These are phyloP conservation scores for Albugo laibachii DNA, from an alignment of 352 stramenopile genomes.

Conservation along the genomic window DNA sequence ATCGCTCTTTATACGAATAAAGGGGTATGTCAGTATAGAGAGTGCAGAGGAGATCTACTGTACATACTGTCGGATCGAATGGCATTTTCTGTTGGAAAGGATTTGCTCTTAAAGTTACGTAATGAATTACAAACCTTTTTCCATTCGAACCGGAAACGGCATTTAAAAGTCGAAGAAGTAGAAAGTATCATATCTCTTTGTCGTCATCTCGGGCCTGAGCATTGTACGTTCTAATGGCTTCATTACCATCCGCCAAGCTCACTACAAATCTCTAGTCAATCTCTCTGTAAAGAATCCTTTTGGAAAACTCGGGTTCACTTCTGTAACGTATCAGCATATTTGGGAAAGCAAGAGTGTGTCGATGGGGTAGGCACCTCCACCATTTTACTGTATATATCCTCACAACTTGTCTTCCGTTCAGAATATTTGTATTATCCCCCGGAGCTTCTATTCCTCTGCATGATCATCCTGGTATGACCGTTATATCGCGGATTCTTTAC, in stretches of 20 bases:
- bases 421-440: constrained; percentile 68
- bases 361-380: constrained; percentile 27
- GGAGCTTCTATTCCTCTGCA: constrained; percentile 53
- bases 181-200: constrained; percentile 39
- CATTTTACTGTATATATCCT: neutral
- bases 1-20: too few relatives aligned
- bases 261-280: neutral
- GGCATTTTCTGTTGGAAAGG: too few relatives aligned
- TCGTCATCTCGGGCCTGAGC: constrained; percentile 34
- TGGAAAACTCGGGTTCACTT: constrained; percentile 24
- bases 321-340: constrained; percentile 59
- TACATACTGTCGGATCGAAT: too few relatives aligned
- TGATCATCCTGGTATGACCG: constrained; percentile 69
- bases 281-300: constrained; percentile 17
- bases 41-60: too few relatives aligned
- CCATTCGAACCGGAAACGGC: too few relatives aligned
- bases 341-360: constrained; percentile 62
- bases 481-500: constrained; percentile 68
- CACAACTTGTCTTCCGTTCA: constrained; percentile 4
- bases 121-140: too few relatives aligned
- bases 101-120: too few relatives aligned
- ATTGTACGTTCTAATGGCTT: constrained; percentile 21
- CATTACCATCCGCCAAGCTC: neutral
- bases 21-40: too few relatives aligned
- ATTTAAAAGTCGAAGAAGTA: constrained; percentile 19